phyloP scores from a whole-genome alignment of 352 stramenopile species.

The Globisporangium nunn region DNA sequence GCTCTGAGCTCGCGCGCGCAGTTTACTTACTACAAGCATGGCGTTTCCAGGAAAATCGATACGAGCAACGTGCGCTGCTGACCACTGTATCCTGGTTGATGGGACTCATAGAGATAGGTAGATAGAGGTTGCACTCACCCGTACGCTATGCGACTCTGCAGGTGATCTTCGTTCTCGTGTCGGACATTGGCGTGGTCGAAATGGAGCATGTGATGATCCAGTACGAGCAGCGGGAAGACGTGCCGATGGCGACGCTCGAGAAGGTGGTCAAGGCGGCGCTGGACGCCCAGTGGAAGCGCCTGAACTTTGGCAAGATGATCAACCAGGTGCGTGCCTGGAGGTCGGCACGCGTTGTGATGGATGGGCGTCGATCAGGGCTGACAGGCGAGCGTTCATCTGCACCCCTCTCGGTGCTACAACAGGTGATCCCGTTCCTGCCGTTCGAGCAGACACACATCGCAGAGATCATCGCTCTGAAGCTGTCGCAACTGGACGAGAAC shows the following conservation, averaged over 20 bases:
- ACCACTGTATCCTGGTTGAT: background rate
- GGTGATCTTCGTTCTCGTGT: constrained; percentile 89
- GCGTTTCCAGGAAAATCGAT: constrained; percentile 59
- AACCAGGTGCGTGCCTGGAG: constrained; percentile 36
- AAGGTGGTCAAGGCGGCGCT: constrained; percentile 74
- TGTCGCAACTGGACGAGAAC: constrained; percentile 61
- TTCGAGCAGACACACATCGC: constrained; percentile 80
- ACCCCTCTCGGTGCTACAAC: constrained; percentile 9
- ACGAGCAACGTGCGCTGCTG: constrained; percentile 55
- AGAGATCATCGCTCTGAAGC: constrained; percentile 77
- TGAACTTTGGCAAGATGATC: constrained; percentile 89
- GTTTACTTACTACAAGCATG: constrained; percentile 74
- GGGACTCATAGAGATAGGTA: too few species aligned
- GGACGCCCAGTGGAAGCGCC: constrained; percentile 80
- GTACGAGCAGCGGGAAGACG: constrained; percentile 60
- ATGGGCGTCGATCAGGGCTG: too few species aligned
- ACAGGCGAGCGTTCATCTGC: background rate
- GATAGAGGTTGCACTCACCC: background rate
- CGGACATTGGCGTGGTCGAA: constrained; percentile 78
- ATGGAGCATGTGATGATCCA: constrained; percentile 87
- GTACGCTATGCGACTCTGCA: constrained; percentile 8
- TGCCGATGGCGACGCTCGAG: constrained; percentile 53
- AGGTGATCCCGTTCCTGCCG: constrained; percentile 87
- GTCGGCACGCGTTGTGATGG: too few species aligned
- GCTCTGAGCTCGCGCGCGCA: constrained; percentile 60